Evolutionary conservation across 1,139 yeast species (phyloP).

Genomic region (Debaryomyces singareniensis): DNA sequence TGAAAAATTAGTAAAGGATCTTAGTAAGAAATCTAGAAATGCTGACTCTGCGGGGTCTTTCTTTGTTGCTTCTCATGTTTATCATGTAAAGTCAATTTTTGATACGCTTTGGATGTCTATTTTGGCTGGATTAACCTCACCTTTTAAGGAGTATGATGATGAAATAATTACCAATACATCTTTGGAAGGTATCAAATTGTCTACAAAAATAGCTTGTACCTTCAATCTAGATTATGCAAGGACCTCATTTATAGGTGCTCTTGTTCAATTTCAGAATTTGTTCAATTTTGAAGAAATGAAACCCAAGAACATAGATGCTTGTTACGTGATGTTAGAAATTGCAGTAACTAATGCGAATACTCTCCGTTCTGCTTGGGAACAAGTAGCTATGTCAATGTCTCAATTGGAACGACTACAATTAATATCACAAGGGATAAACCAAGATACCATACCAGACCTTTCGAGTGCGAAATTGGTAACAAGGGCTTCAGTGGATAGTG

Average conservation of each 20-base stretch:
- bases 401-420: constrained; percentile 88
- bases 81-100: constrained; percentile 89
- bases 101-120: constrained; percentile 97
- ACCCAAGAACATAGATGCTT: constrained; percentile 75
- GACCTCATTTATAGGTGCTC: constrained; percentile 82
- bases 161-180: constrained; percentile 64
- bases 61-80: constrained; percentile 65
- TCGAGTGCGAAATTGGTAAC: constrained; percentile 62
- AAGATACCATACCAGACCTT: constrained; percentile 81
- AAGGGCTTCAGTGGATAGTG: constrained; percentile 53
- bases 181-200: constrained; percentile 77
- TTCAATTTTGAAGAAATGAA: constrained; percentile 76
- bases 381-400: constrained; percentile 73
- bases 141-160: constrained; percentile 86
- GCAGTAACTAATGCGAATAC: constrained; percentile 75
- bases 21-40: constrained; percentile 44
- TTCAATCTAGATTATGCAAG: constrained; percentile 83
- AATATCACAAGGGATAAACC: constrained; percentile 83
- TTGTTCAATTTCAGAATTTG: constrained; percentile 80
- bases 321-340: constrained; percentile 64
- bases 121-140: constrained; percentile 88
- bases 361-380: constrained; percentile 74
- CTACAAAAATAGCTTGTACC: constrained; percentile 78
- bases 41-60: constrained; percentile 24
- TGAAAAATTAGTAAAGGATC: constrained; percentile 70